Evolutionary conservation across 768 basidiomycete genomes (phyloP), one percentile per base, ranked within the genome.

Genomic region (Collybia sp.): DNA sequence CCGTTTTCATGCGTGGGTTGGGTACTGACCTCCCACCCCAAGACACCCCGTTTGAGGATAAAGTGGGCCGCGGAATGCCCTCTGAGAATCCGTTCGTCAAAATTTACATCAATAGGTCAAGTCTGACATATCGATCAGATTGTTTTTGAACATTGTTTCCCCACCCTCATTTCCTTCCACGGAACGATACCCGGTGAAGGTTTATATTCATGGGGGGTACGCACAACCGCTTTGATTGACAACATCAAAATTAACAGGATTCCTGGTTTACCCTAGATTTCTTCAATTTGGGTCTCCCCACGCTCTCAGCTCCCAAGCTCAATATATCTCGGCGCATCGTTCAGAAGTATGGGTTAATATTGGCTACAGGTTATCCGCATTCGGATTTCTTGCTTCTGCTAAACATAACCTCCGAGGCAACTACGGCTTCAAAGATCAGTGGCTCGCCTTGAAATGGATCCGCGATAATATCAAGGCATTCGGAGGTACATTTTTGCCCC

Each of bases 371-470:
- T 67, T 90, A 12, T 86, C 85, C 0, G 85, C 76, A 1, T 85
- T 89, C 53, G 88, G 88, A 0, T 91, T 88, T 56, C 65, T 91
- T 16, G 86, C 85, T 0, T 75, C 73, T 51, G 81, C 84, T 38
- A 60, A 76, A 47, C 85, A 84, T 11, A 57, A 64, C 35, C 58
- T 90, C 39, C 67, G 69, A 12, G 88, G 88, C 2, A 91, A 90
- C 55, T 90, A 83, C 58, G 87, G 88, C 1, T 90, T 90, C 68
- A 89, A 88, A 61, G 88, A 90, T 55, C 85, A 86, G 54, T 89
- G 87, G 87, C 56, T 85, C 15, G 87, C 81, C 1, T 56, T 89
- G n/a, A 66, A 76, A 53, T 89, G 87, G 86, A 67, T 89, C 18
- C 76, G 69, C 39, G 75, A 75, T 13, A 85, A 89, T 53, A 86